These are phyloP conservation scores for Sicyos edulis DNA, from an alignment of 306 rosid species.

Conservation along the genomic window DNA sequence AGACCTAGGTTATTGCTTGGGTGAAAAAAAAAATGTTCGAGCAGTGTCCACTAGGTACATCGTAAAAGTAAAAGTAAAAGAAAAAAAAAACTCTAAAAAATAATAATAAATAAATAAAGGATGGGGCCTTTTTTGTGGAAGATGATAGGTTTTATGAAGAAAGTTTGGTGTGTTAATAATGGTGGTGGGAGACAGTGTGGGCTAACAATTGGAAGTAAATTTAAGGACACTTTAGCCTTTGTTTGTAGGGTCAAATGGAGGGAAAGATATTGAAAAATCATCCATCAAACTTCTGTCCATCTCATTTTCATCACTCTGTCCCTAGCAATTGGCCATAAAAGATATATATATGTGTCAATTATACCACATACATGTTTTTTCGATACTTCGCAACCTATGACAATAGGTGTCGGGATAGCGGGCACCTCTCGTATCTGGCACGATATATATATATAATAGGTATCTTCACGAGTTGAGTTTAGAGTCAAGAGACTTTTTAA, in stretches of 20 bases:
- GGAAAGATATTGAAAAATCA: background rate
- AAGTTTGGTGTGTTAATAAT: conserved; percentile 12
- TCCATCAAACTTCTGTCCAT: background rate
- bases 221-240: conserved; percentile 17
- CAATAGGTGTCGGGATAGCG: background rate
- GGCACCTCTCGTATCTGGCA: background rate
- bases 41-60: too few species aligned
- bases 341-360: background rate
- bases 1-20: too few species aligned
- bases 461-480: background rate
- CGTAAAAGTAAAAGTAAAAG: background rate
- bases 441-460: background rate
- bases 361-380: background rate
- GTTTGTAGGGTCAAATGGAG: conserved; percentile 15
- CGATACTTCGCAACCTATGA: background rate
- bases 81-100: too few species aligned
- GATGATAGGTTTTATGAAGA: background rate
- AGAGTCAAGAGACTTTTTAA: background rate
- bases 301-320: background rate
- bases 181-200: conserved; percentile 17
- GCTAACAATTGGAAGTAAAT: background rate
- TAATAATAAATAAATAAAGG: background rate
- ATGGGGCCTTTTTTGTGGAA: background rate
- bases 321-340: background rate
- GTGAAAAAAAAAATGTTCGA: too few species aligned